Percentiles rank a stretch among this genome's conserved stretches.
These are phyloP conservation scores for Euphorbia schlechtendalii DNA, from an alignment of 441 rosid genomes.

Conservation along the genomic window DNA sequence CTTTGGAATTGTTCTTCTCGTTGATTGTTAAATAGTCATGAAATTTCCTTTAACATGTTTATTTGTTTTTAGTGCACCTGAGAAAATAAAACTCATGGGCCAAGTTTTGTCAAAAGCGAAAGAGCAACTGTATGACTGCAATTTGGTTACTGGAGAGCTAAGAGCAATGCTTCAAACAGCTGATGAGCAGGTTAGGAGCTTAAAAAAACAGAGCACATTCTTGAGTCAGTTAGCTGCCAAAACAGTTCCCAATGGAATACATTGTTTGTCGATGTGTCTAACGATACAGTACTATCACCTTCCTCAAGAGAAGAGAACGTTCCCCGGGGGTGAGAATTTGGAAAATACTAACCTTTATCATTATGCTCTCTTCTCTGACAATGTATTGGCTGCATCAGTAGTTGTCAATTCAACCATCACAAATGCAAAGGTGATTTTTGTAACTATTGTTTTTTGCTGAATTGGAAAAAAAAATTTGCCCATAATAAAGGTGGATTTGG, in stretches of 20 bases:
- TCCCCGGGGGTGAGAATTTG: slow-evolving; percentile 72
- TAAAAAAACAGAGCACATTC: slow-evolving; percentile 97
- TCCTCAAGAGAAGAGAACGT: slow-evolving; percentile 78
- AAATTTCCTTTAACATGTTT: slow-evolving; percentile 7
- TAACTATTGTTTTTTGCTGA: neutral
- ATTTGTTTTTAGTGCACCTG: slow-evolving; percentile 49
- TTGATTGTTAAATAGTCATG: slow-evolving; percentile 20
- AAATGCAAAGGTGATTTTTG: slow-evolving; percentile 73
- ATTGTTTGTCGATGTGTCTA: slow-evolving; percentile 89
- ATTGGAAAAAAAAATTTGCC: neutral
- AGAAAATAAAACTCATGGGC: slow-evolving; percentile 85
- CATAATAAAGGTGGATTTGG: neutral
- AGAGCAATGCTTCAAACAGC: slow-evolving; percentile 98
- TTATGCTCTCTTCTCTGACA: slow-evolving; percentile 95
- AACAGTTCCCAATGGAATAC: slow-evolving; percentile 89
- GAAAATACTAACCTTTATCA: slow-evolving; percentile 80
- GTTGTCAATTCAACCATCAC: slow-evolving; percentile 88
- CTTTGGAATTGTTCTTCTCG: slow-evolving; percentile 3
- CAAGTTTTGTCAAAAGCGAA: slow-evolving; percentile 74
- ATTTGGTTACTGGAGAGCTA: slow-evolving; percentile 83
- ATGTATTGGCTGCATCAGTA: slow-evolving; percentile 96
- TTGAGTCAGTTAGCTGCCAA: slow-evolving; percentile 99
- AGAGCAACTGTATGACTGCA: slow-evolving; percentile 86
- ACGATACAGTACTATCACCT: slow-evolving; percentile 90
- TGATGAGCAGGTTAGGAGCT: slow-evolving; percentile 94